Base-by-base conservation (phyloP, 345 rosid species). In the Tarenaya hassleriana region DNA sequence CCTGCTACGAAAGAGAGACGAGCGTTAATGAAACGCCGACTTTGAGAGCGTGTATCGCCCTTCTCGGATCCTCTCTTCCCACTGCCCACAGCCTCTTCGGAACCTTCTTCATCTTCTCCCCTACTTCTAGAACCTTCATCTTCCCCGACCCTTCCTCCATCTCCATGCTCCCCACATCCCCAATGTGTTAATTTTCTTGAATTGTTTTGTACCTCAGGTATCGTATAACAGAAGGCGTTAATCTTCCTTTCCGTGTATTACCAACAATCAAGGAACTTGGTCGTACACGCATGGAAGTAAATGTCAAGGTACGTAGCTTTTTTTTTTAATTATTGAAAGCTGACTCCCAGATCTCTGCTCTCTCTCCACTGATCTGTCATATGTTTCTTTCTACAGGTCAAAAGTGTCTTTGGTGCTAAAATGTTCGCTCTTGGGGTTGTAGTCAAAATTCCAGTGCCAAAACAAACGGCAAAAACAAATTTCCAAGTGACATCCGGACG, bases 381-480 rank as follows among this genome's bases (percentile, higher is more conserved):
- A 34, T 72, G 70, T 34, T 62, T 50, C 34, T 49, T 39, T 59
- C 41, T 72, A 65, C 89, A 92, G 99, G 88, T 92, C 12, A 94
- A 24, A 24, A 94, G 99, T 74, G 97, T 86, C 43, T 94, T 88
- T 60, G 99, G 99, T 63, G 88, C 97, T 52, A 94, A 94, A 77
- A 94, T 88, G 99, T 94, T 94, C 78, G 91, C 97, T 11, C 92
- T 94, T 34, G 99, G 99, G 13, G 99, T 88, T 27, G 95, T 94
- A 52, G 84, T 94, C 73, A 94, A 94, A 77, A 79, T 88, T 69
- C 99, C 96, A 34, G 99, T 94, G 16, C 97, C 99, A 20, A 94
- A 94, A 69, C 99, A 94, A 72, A 94, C 99, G 1, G 99, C 99
- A 1, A 91, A 94, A 60, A 82, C 97, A 32, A 94, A 76, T 73